Percentiles rank a stretch among this genome's conserved stretches.
Evolutionary conservation across 495 filamentous ascomycete genomes (phyloP).

Genomic region (Daldinia grandis): DNA sequence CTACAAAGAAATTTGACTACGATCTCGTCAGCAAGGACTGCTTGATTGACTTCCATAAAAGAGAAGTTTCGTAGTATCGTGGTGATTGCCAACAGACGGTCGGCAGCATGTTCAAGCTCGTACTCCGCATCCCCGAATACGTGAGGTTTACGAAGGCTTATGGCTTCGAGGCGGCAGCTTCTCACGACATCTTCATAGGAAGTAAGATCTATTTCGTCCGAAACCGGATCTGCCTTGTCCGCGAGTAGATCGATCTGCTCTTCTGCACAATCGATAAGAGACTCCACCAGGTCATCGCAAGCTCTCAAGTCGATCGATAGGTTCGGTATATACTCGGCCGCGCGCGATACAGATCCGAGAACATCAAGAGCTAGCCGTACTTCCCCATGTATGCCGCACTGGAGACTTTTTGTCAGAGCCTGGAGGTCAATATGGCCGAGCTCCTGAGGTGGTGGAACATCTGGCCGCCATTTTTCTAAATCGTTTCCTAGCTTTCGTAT

Average conservation of each 20-base stretch:
- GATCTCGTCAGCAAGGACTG: conserved; percentile 71
- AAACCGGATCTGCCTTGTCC: conserved; percentile 81
- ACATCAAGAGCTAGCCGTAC: conserved; percentile 88
- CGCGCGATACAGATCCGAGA: conserved; percentile 74
- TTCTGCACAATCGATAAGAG: conserved; percentile 88
- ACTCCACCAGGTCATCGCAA: conserved; percentile 89
- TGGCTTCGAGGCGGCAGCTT: conserved; percentile 74
- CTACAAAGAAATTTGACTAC: conserved; percentile 83
- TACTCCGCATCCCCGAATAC: conserved; percentile 81
- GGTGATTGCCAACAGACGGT: conserved; percentile 87
- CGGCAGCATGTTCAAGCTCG: conserved; percentile 84
- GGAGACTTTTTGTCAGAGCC: conserved; percentile 90
- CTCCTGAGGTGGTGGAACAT: conserved; percentile 77
- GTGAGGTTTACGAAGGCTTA: conserved; percentile 71
- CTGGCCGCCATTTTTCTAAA: conserved; percentile 70
- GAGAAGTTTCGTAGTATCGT: conserved; percentile 94
- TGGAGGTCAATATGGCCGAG: conserved; percentile 89
- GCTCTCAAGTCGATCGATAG: conserved; percentile 63
- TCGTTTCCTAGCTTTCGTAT: conserved; percentile 69
- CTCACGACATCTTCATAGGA: conserved; percentile 90
- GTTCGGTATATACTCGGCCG: conserved; percentile 63
- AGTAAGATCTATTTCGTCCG: conserved; percentile 78
- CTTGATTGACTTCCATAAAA: conserved; percentile 79
- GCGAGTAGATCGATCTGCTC: conserved; percentile 82
- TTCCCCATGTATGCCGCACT: conserved; percentile 88